Conservation (phyloP, 2,329 filamentous ascomycete genomes). For the Neonectria punicea region DNA sequence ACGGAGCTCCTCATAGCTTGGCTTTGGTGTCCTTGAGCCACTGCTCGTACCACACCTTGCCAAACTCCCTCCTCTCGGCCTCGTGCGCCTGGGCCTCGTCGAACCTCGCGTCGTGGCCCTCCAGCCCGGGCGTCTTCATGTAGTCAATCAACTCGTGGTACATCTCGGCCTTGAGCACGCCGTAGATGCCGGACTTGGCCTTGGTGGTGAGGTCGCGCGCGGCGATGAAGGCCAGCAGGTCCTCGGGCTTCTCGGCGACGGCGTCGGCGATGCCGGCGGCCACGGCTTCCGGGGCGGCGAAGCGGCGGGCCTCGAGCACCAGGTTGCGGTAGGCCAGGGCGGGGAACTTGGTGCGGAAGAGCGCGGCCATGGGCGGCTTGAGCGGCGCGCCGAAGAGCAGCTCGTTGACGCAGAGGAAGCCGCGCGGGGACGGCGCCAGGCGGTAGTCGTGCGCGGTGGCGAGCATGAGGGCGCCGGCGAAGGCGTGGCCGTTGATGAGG, state of each 20-base stretch:
- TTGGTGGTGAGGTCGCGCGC: conserved; percentile 70
- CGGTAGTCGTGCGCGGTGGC: conserved; percentile 88
- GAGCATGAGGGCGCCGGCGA: conserved; percentile 84
- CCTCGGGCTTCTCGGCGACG: conserved; percentile 69
- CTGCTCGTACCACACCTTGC: conserved; percentile 60
- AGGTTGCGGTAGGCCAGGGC: conserved; percentile 67
- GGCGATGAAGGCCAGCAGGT: conserved; percentile 68
- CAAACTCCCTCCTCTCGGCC: conserved; percentile 55
- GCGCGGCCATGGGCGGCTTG: conserved; percentile 75
- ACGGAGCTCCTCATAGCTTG: conserved; percentile 47
- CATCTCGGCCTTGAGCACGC: conserved; percentile 79
- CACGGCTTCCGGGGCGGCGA: conserved; percentile 70
- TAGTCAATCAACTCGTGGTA: conserved; percentile 72
- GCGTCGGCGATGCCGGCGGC: conserved; percentile 75
- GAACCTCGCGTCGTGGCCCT: conserved; percentile 61
- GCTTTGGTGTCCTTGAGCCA: conserved; percentile 56
- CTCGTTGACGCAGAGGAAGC: conserved; percentile 85
- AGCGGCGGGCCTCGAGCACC: conserved; percentile 79
- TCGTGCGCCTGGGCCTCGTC: conserved; percentile 53
- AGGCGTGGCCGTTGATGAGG: conserved; percentile 83
- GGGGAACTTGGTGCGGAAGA: conserved; percentile 77
- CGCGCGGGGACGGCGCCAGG: conserved; percentile 74
- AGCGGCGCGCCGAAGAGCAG: conserved; percentile 83
- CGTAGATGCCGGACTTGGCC: conserved; percentile 74
- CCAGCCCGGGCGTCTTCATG: conserved; percentile 63